Percentiles rank a stretch among this genome's conserved stretches.
phyloP scores from a whole-genome alignment of 441 rosid genomes.

The Omphalea diandra region DNA sequence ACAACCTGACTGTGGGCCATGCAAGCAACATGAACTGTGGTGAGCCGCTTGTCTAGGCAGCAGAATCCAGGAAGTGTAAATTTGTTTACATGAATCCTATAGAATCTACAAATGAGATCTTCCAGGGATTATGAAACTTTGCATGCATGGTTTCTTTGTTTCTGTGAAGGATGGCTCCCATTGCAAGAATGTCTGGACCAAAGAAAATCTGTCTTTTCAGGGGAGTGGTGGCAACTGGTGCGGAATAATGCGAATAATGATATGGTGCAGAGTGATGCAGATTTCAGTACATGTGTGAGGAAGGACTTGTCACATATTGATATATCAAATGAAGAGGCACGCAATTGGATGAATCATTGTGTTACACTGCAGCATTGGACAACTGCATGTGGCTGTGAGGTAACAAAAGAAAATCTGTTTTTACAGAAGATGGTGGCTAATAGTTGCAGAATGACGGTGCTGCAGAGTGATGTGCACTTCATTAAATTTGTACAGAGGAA shows the following conservation, averaged over 20 bases:
- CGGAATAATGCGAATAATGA: too few relatives aligned
- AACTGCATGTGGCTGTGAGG: background rate
- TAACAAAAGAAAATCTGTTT: too few relatives aligned
- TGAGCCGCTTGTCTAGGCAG: background rate
- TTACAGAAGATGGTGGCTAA: too few relatives aligned
- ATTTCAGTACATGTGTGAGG: background rate
- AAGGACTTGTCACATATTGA: background rate
- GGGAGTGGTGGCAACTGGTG: background rate
- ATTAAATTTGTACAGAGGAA: background rate
- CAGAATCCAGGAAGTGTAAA: background rate
- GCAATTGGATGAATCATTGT: background rate
- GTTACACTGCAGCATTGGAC: background rate
- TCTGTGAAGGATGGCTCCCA: background rate
- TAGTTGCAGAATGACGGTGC: background rate
- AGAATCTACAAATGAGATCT: slow-evolving; percentile 7
- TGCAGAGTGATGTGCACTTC: background rate
- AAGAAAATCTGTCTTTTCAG: background rate
- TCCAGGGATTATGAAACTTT: background rate
- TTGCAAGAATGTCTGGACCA: background rate
- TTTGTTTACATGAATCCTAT: background rate
- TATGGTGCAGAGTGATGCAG: background rate
- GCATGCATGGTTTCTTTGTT: background rate
- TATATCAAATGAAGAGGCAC: too few relatives aligned
- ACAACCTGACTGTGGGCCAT: background rate
- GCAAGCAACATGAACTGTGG: background rate